phyloP scores from a whole-genome alignment of 148 eudicot species.

The Rhododendron vialii region DNA sequence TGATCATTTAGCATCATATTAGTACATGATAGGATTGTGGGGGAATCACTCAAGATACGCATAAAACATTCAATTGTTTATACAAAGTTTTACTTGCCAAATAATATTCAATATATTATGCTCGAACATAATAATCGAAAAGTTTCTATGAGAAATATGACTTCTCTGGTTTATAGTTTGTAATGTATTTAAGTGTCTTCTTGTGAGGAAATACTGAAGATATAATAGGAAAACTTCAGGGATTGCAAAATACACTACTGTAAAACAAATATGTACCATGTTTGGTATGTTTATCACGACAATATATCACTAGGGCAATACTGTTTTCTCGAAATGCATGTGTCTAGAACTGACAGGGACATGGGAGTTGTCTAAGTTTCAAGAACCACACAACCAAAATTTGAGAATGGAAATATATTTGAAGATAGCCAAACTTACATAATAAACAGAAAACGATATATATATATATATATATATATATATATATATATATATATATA shows the following conservation, averaged over 20 bases:
- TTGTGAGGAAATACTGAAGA: not conserved
- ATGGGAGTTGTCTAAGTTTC: not conserved
- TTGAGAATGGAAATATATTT: not conserved
- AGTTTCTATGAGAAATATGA: not conserved
- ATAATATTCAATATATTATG: not conserved
- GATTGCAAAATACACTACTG: not conserved
- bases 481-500: too few relatives aligned
- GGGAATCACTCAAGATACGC: not conserved
- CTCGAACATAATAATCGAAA: not conserved
- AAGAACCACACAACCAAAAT: not conserved
- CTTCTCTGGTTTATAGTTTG: not conserved
- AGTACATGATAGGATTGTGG: not conserved
- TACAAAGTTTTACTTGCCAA: not conserved
- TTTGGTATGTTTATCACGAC: not conserved
- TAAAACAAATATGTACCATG: not conserved
- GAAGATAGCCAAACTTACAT: not conserved
- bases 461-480: too few relatives aligned
- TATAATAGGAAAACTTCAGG: not conserved
- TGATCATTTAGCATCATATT: not conserved
- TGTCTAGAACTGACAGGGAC: not conserved
- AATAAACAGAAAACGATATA: not conserved
- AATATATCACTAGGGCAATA: not conserved
- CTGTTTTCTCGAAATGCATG: not conserved
- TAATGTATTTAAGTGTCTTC: not conserved
- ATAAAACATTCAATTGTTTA: not conserved